phyloP scores from a whole-genome alignment of 176 grass and related monocot species.

The Cymbopogon citratus region DNA sequence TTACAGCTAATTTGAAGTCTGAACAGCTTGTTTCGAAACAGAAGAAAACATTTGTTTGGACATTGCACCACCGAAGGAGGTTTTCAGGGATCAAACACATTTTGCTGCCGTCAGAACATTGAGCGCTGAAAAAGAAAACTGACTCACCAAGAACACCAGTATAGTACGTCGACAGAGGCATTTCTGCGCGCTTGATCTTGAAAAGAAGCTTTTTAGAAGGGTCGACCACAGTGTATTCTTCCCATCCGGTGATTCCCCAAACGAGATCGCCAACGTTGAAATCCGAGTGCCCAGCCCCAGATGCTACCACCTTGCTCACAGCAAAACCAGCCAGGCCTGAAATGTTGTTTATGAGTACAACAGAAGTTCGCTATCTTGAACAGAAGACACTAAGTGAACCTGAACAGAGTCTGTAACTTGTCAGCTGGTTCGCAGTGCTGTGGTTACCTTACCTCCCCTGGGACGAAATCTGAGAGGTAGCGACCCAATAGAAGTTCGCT shows the following conservation, averaged over 20 bases:
- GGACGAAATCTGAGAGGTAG: too few species aligned
- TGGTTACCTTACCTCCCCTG: too few species aligned
- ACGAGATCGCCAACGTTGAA: constrained; percentile 41
- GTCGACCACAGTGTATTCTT: constrained; percentile 51
- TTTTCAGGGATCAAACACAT: neutral
- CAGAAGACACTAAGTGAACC: too few species aligned
- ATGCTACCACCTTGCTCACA: constrained; percentile 62
- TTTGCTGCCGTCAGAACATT: neutral
- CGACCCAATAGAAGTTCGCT: too few species aligned
- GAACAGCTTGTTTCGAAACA: neutral
- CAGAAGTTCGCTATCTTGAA: too few species aligned
- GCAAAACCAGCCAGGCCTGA: neutral
- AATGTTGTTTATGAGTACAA: neutral
- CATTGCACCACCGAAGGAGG: neutral
- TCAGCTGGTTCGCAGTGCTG: too few species aligned
- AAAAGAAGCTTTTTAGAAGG: constrained; percentile 27
- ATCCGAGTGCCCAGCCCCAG: constrained; percentile 35
- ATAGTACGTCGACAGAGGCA: constrained; percentile 59
- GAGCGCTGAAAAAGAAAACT: neutral
- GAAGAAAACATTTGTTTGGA: neutral
- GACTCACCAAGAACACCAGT: constrained; percentile 53
- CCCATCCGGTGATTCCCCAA: constrained; percentile 53
- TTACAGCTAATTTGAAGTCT: too few species aligned
- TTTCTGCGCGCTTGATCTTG: constrained; percentile 53
- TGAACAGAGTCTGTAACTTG: too few species aligned